Conservation (phyloP, 345 rosid species). For the Hevea brasiliensis region DNA sequence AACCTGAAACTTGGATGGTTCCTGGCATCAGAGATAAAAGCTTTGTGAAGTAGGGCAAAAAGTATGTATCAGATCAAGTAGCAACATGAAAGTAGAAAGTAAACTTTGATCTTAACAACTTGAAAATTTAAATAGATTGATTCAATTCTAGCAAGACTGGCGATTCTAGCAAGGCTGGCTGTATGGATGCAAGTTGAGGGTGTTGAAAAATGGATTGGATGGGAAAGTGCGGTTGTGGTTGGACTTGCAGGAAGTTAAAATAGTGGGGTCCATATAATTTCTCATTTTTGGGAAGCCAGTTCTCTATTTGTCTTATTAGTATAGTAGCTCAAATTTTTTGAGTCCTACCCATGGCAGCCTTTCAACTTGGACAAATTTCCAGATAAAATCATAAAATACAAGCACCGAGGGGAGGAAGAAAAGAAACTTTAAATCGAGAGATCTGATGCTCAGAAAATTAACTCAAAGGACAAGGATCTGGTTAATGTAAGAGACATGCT, state of each 20-base stretch:
- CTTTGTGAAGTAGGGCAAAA: slow-evolving; percentile 5
- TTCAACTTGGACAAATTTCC: neutral
- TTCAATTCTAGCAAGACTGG: slow-evolving; percentile 1
- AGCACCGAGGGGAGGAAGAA: neutral
- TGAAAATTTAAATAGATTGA: slow-evolving; percentile 16
- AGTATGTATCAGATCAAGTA: neutral
- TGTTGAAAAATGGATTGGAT: slow-evolving; percentile 29
- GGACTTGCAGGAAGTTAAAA: slow-evolving; percentile 29
- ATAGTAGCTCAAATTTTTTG: neutral
- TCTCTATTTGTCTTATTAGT: slow-evolving; percentile 29
- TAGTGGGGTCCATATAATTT: slow-evolving; percentile 35
- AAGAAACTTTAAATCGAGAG: neutral
- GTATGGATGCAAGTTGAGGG: neutral
- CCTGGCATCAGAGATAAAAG: slow-evolving; percentile 68
- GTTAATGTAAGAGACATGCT: too few relatives aligned
- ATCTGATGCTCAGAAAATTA: neutral
- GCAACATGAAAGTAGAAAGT: neutral
- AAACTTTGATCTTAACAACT: neutral
- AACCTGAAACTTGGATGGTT: slow-evolving; percentile 86
- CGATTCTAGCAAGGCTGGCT: too few relatives aligned
- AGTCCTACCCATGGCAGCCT: neutral
- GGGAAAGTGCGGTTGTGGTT: slow-evolving; percentile 52
- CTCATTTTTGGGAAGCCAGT: neutral
- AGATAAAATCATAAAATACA: neutral
- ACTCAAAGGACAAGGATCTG: neutral